Evolutionary conservation across 2,329 filamentous ascomycete species (phyloP), one percentile per base, ranked within the genome.

Genomic region (Cordyceps tenuipes): DNA sequence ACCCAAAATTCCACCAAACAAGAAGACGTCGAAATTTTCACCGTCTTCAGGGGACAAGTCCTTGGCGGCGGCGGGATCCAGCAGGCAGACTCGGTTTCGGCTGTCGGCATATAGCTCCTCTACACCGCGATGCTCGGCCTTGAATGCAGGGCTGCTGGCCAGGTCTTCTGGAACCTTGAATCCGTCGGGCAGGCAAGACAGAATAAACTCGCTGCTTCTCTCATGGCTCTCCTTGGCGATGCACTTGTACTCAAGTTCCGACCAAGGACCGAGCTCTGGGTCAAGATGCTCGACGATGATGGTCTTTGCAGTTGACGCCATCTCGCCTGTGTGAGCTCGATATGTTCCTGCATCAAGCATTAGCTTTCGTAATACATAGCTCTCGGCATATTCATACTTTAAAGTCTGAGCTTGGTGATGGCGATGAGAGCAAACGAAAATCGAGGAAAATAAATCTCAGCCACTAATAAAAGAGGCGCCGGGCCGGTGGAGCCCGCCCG

Each of bases 201-300:
- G 83, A 65, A 90, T 83, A 72, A 97, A 96, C 56, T 79, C 79
- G 59, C 86, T 83, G 39, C 83, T 82, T 3, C 83, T 76, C 26
- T 81, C 80, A 63, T 84, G 77, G 57, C 89, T 91, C 78, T 99
- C 94, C 62, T 82, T 79, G 56, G 91, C 91, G 71, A 99, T 97
- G 69, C 88, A 84, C 59, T 85, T 78, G 77, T 99, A 99, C 77
- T 99, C 94, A 57, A 97, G 83, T 64, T 90, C 86, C 26, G 94
- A 97, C 94, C 94, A 99, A 46, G 85, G 83, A 39, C 95, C 94
- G 34, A 99, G 82, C 75, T 99, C 94, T 46, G 90, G 87, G 76
- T 99, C 94, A 65, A 99, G 86, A 75, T 99, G 93, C 79, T 97
- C 93, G 67, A 97, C 92, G 68, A 97, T 89, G 76, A 94, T 97